Evolutionary conservation across 1,139 yeast species (phyloP).

Genomic region (Pichia sp.): DNA sequence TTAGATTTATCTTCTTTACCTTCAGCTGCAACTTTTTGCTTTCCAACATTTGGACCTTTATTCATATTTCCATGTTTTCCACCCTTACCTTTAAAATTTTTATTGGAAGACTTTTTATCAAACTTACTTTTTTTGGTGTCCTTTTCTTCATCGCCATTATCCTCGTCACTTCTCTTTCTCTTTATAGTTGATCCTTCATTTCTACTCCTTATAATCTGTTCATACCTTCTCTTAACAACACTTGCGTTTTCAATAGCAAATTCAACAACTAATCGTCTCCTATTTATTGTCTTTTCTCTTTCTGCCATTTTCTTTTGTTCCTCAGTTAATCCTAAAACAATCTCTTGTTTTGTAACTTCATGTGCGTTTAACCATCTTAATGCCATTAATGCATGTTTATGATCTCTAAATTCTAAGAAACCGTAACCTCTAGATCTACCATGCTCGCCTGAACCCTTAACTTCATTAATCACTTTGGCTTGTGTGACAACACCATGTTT

Average conservation of each 20-base stretch:
- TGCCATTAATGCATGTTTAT: slow-evolving; percentile 90
- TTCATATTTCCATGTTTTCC: slow-evolving; percentile 42
- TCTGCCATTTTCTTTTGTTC: slow-evolving; percentile 55
- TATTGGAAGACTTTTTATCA: slow-evolving; percentile 17
- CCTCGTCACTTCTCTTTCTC: slow-evolving; percentile 19
- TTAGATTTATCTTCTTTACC: slow-evolving; percentile 14
- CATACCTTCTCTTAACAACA: slow-evolving; percentile 85
- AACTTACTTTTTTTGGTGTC: slow-evolving; percentile 14
- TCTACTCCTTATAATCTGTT: slow-evolving; percentile 40
- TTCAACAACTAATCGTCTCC: slow-evolving; percentile 83
- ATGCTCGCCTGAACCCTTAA: slow-evolving; percentile 75
- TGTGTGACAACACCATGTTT: slow-evolving; percentile 88
- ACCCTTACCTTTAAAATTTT: slow-evolving; percentile 9
- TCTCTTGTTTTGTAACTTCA: slow-evolving; percentile 65
- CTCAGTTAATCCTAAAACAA: slow-evolving; percentile 62
- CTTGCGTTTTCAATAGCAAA: slow-evolving; percentile 95
- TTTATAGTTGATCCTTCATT: slow-evolving; percentile 34
- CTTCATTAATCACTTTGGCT: slow-evolving; percentile 87
- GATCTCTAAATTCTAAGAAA: slow-evolving; percentile 88
- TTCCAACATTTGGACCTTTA: slow-evolving; percentile 31
- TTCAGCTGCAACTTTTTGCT: slow-evolving; percentile 29
- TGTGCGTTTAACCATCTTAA: slow-evolving; percentile 96
- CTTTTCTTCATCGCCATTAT: slow-evolving; percentile 7
- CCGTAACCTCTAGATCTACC: slow-evolving; percentile 98
- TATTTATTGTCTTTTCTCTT: slow-evolving; percentile 43